Percentiles rank a stretch among this genome's conserved stretches.
These are phyloP conservation scores for Vaccinium macrocarpon DNA, from an alignment of 148 eudicot species.

Conservation along the genomic window DNA sequence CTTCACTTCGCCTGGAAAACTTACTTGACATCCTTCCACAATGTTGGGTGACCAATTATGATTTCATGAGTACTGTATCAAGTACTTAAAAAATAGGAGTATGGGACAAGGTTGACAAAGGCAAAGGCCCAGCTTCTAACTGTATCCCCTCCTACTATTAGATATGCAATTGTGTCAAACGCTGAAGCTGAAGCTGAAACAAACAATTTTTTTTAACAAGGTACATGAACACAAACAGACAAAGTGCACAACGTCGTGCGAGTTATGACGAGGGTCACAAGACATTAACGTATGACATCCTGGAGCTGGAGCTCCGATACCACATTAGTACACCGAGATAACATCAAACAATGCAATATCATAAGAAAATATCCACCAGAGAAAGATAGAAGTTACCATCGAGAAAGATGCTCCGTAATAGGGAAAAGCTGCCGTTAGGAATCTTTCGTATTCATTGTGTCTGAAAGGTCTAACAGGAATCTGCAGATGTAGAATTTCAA, in stretches of 20 bases:
- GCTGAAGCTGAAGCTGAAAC: background rate
- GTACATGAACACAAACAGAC: background rate
- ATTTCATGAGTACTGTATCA: background rate
- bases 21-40: background rate
- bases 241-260: background rate
- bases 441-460: conserved; percentile 91
- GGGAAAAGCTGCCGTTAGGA: conserved; percentile 76
- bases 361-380: background rate
- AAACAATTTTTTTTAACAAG: background rate
- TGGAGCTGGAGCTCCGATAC: background rate
- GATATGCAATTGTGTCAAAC: background rate
- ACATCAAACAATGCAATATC: background rate
- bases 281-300: background rate
- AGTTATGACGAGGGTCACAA: background rate
- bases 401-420: conserved; percentile 92
- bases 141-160: background rate
- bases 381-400: conserved; percentile 39
- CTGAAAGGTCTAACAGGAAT: conserved; percentile 86
- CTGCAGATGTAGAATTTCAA: conserved; percentile 35
- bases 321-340: background rate
- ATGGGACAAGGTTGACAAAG: background rate
- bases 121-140: background rate
- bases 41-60: background rate
- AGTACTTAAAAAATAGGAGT: background rate
- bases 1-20: background rate